Evolutionary conservation across 345 rosid species (phyloP), one percentile per base, ranked within the genome.

Genomic region (Microcos paniculata): DNA sequence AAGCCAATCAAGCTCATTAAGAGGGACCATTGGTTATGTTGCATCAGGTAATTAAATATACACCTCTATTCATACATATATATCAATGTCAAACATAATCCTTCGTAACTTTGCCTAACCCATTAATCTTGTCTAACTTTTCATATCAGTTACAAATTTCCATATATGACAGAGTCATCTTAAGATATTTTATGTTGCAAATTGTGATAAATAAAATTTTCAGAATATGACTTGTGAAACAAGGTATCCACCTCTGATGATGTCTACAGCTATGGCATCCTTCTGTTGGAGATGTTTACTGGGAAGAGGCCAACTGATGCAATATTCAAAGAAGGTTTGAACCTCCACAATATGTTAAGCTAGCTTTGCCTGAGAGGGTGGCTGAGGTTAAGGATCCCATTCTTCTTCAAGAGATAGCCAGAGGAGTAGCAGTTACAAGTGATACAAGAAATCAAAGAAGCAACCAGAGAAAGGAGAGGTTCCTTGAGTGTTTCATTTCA

Each of bases 161-260:
- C n/a, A 35, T 3, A 35, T 7, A 35, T 35, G 40, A 35, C n/a
- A n/a, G n/a, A n/a, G n/a, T n/a, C n/a, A n/a, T n/a, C n/a, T n/a
- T n/a, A n/a, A n/a, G n/a, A n/a, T n/a, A n/a, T n/a, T n/a, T n/a
- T n/a, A n/a, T n/a, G n/a, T 30, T 59, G 14, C 1, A 16, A 31
- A 14, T 55, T 14, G 26, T 66, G 4, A 53, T 28, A 10, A 31
- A 51, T 8, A 5, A 12, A 52, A 46, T 0, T 76, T 68, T 31
- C 72, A 82, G 82, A 85, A 59, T 82, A 85, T 59, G 85, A 81
- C 1, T 21, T 76, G 77, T 82, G 88, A 31, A 70, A 68, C 3
- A 52, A 12, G 1, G 82, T 70, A 0, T 72, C 85, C 9, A 62
- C 64, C 0, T 1, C 3, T 1, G 77, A 82, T 0, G 82, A 85